Conservation (phyloP, 768 basidiomycete genomes). For the Suillus tomentosus region DNA sequence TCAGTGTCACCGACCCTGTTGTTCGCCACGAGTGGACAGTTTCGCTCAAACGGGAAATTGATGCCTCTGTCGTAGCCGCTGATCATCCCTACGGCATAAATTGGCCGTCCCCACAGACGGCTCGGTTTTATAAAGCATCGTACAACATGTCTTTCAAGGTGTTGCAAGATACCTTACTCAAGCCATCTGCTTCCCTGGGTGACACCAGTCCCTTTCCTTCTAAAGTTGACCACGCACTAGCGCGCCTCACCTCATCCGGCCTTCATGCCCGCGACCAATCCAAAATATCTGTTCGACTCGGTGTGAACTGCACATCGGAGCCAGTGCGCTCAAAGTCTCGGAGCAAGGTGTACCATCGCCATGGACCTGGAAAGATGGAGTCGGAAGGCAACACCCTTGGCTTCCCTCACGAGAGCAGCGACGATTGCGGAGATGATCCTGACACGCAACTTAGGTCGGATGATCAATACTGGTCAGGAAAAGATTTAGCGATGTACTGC, state of each 20-base stretch:
- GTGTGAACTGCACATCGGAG: constrained; percentile 26
- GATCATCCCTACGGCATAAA: constrained; percentile 33
- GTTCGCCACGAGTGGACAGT: constrained; percentile 75
- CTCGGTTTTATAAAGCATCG: constrained; percentile 61
- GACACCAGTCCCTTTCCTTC: constrained; percentile 25
- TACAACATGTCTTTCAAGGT: constrained; percentile 80
- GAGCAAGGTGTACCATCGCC: constrained; percentile 65
- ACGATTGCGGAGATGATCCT: constrained; percentile 32
- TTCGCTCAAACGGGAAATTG: constrained; percentile 68
- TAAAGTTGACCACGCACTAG: constrained; percentile 37
- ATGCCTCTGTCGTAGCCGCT: constrained; percentile 39
- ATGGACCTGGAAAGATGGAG: constrained; percentile 66
- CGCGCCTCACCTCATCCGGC: constrained; percentile 28
- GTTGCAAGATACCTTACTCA: constrained; percentile 81
- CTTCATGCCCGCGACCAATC: constrained; percentile 13
- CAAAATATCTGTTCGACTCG: constrained; percentile 6
- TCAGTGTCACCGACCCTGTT: constrained; percentile 82
- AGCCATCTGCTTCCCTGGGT: constrained; percentile 28
- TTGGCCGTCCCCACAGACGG: constrained; percentile 40
- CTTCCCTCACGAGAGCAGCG: constrained; percentile 30
- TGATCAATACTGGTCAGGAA: constrained; percentile 71
- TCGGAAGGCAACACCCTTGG: constrained; percentile 42
- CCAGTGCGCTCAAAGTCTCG: constrained; percentile 70
- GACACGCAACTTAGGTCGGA: constrained; percentile 40
- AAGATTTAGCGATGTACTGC: constrained; percentile 81